These are phyloP conservation scores for Ammopiptanthus mongolicus DNA, from an alignment of 306 rosid genomes.

Conservation along the genomic window DNA sequence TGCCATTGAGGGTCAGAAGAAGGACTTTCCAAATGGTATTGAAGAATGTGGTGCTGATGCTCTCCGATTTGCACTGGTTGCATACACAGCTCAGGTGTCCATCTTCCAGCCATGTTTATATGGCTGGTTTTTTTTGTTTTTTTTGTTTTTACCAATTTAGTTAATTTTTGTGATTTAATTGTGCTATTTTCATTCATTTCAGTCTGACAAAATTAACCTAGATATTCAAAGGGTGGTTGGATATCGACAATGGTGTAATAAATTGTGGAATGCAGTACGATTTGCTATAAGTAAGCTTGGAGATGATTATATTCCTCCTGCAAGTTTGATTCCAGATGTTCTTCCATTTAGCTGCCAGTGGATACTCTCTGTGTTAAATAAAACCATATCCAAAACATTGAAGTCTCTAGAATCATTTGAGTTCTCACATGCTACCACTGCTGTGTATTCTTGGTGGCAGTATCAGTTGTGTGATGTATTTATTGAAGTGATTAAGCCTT, in stretches of 20 bases:
- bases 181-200: constrained; percentile 25
- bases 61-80: constrained; percentile 86
- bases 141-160: not conserved
- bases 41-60: constrained; percentile 96
- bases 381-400: constrained; percentile 58
- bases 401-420: constrained; percentile 58
- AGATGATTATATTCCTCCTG: constrained; percentile 67
- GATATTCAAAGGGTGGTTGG: constrained; percentile 96
- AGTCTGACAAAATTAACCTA: constrained; percentile 94
- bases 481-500: constrained; percentile 89
- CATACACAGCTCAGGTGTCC: constrained; percentile 91
- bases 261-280: constrained; percentile 89
- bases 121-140: not conserved
- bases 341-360: constrained; percentile 93
- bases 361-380: constrained; percentile 76
- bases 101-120: not conserved
- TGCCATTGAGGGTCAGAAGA: constrained; percentile 83
- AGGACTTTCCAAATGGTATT: constrained; percentile 92
- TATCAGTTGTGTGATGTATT: constrained; percentile 95
- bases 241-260: constrained; percentile 94
- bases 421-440: constrained; percentile 80
- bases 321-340: constrained; percentile 44
- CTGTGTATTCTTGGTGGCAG: constrained; percentile 91
- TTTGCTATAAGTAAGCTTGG: constrained; percentile 95
- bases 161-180: not conserved